A percentile compares a stretch with the other conserved stretches of the same genome.
phyloP scores from a whole-genome alignment of 495 filamentous ascomycete genomes.

The Halenospora varia region DNA sequence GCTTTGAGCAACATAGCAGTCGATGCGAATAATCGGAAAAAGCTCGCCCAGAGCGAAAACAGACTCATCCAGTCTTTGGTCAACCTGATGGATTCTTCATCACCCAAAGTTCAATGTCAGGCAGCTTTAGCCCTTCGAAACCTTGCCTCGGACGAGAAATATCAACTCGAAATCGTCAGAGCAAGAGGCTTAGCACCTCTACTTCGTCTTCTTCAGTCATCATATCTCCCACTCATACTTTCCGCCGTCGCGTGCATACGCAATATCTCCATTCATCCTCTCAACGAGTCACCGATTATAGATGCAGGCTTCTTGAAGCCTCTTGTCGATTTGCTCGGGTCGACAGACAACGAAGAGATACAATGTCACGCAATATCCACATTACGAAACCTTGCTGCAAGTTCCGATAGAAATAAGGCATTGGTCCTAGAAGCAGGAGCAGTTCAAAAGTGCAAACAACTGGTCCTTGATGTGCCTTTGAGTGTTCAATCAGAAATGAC shows the following conservation, averaged over 20 bases:
- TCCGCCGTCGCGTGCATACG: constrained; percentile 97
- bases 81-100: constrained; percentile 93
- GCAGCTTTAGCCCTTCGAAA: constrained; percentile 92
- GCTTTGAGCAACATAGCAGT: constrained; percentile 98
- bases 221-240: constrained; percentile 91
- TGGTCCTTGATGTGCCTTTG: constrained; percentile 88
- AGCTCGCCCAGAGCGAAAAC: constrained; percentile 81
- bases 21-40: constrained; percentile 83
- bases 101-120: constrained; percentile 97
- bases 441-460: constrained; percentile 96
- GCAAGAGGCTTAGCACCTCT: constrained; percentile 80
- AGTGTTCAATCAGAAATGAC: constrained; percentile 99
- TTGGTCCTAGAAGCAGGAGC: constrained; percentile 93
- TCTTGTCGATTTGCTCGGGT: constrained; percentile 87
- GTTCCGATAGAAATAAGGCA: constrained; percentile 95
- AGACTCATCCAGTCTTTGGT: constrained; percentile 90
- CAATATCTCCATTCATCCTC: constrained; percentile 98
- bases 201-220: constrained; percentile 84
- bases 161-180: constrained; percentile 94
- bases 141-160: constrained; percentile 95
- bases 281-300: constrained; percentile 98
- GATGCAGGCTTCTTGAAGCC: constrained; percentile 94
- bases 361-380: constrained; percentile 99
- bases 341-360: constrained; percentile 97
- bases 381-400: constrained; percentile 89